Evolutionary conservation across 2,329 filamentous ascomycete genomes (phyloP).

Genomic region (Aureobasidium sp.): DNA sequence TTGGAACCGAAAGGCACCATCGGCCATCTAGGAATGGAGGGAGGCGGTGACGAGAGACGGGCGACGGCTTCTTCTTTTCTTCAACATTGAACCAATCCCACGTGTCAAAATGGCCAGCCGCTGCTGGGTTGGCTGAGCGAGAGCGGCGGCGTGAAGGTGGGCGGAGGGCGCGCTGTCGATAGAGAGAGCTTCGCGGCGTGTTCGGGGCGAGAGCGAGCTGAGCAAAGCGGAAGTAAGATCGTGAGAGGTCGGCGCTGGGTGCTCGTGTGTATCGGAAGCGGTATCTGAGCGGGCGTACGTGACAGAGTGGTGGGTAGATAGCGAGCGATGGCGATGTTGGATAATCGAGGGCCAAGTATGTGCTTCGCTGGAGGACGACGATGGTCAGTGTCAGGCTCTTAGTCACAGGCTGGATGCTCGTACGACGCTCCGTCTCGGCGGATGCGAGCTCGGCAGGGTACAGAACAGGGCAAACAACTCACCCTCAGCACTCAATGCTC

Average conservation of each 20-base stretch:
- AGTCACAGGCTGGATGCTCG: background rate
- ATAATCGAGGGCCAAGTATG: background rate
- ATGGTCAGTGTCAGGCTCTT: background rate
- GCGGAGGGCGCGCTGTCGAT: background rate
- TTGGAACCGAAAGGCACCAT: constrained; percentile 56
- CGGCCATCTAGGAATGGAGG: constrained; percentile 52
- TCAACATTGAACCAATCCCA: constrained; percentile 34
- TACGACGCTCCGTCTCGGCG: background rate
- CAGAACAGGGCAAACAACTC: background rate
- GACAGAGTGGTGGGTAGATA: background rate
- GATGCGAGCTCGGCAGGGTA: background rate
- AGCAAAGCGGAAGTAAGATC: background rate
- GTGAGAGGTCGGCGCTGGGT: background rate
- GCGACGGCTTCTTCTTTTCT: constrained; percentile 38
- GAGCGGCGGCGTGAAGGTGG: background rate
- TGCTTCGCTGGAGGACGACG: background rate
- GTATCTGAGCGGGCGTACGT: background rate
- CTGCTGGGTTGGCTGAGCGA: constrained; percentile 10
- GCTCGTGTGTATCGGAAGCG: background rate
- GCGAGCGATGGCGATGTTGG: constrained; percentile 4
- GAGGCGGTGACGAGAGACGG: constrained; percentile 31
- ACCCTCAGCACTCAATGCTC: constrained; percentile 9
- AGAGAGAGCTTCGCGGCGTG: constrained; percentile 5
- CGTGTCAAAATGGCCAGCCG: constrained; percentile 4
- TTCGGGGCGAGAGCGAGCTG: background rate